phyloP scores from a whole-genome alignment of 108 stramenopile genomes.

The Skeletonema potamos region DNA sequence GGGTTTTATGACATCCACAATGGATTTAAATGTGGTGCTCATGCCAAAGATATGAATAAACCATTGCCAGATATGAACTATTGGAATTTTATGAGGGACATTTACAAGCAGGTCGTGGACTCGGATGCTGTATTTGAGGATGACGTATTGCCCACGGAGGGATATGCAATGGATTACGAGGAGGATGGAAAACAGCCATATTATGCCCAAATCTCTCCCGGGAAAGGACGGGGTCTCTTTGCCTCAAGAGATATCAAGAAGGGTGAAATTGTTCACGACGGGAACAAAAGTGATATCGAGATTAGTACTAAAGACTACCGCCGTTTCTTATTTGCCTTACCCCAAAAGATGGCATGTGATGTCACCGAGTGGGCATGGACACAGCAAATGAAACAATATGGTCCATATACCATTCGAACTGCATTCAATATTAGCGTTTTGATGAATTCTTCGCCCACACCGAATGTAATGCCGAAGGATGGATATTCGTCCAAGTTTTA shows the following conservation, averaged over 20 bases:
- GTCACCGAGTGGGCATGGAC: slow-evolving; percentile 21
- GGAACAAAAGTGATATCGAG: neutral
- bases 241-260: slow-evolving; percentile 29
- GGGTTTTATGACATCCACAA: neutral
- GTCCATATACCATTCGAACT: neutral
- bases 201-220: neutral
- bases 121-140: neutral
- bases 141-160: neutral
- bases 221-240: slow-evolving; percentile 22
- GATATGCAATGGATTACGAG: neutral
- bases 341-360: slow-evolving; percentile 29
- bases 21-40: neutral
- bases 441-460: neutral
- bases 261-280: slow-evolving; percentile 11
- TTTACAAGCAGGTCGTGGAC: neutral
- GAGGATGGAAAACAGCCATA: neutral
- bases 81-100: neutral
- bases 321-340: slow-evolving; percentile 12
- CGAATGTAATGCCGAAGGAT: neutral
- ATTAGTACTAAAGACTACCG: slow-evolving; percentile 7
- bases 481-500: neutral
- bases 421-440: slow-evolving; percentile 22
- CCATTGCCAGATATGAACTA: neutral
- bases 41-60: neutral
- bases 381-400: slow-evolving; percentile 5